Evolutionary conservation across 306 rosid species (phyloP).

Genomic region (Quercus ilex): DNA sequence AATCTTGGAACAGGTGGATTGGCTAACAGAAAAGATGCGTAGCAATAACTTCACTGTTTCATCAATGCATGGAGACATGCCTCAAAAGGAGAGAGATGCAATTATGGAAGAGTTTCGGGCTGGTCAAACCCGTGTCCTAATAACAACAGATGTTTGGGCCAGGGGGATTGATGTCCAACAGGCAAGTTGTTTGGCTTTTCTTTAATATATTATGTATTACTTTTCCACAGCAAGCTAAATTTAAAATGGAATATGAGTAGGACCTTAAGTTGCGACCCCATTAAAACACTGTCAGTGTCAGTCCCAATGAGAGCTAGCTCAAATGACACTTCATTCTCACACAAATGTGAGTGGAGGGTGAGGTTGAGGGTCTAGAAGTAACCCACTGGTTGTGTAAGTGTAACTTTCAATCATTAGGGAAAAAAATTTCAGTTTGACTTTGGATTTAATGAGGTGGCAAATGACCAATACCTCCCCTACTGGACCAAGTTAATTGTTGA

Average conservation of each 20-base stretch:
- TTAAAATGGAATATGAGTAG: not conserved
- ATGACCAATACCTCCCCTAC: not conserved
- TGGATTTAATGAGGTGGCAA: not conserved
- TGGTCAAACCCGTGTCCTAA: slow-evolving; percentile 90
- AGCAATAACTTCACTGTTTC: slow-evolving; percentile 90
- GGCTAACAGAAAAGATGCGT: slow-evolving; percentile 98
- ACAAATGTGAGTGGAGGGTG: no score
- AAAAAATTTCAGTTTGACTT: not conserved
- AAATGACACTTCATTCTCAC: no score
- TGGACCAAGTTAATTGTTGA: not conserved
- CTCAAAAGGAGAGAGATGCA: slow-evolving; percentile 95
- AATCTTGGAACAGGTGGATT: slow-evolving; percentile 68
- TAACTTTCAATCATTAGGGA: no score
- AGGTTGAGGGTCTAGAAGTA: no score
- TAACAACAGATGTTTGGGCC: slow-evolving; percentile 99
- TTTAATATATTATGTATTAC: not conserved
- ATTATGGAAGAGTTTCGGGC: slow-evolving; percentile 89
- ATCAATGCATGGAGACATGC: slow-evolving; percentile 99
- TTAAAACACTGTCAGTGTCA: not conserved
- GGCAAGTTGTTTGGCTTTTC: slow-evolving; percentile 45
- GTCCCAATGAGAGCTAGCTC: no score
- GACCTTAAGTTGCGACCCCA: not conserved
- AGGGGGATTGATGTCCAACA: slow-evolving; percentile 98
- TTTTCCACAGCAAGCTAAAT: not conserved
- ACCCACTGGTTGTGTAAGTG: no score